Percentiles rank a stretch among this genome's conserved stretches.
Evolutionary conservation across 164 flowering plant genomes (phyloP).

Genomic region (Pachysandra terminalis): DNA sequence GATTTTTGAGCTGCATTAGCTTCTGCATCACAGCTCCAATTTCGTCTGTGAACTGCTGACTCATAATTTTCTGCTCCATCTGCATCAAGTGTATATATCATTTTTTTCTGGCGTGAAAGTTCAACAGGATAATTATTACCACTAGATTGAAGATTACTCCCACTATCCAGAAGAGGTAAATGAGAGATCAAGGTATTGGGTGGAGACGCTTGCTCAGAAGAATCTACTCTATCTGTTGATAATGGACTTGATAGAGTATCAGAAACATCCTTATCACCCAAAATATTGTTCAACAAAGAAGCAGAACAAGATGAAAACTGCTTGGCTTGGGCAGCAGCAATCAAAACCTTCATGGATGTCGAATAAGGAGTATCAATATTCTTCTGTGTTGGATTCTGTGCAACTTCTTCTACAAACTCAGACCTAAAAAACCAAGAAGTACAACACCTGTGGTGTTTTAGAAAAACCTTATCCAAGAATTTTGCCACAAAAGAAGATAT

Average conservation of each 20-base stretch:
- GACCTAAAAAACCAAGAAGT: constrained; percentile 28
- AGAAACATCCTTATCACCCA: constrained; percentile 30
- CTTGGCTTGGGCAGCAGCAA: constrained; percentile 24
- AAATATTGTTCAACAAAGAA: constrained; percentile 22
- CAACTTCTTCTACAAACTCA: constrained; percentile 30
- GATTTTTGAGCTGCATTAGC: constrained; percentile 44
- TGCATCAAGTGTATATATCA: constrained; percentile 16
- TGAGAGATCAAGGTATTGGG: constrained; percentile 26
- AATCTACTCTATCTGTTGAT: constrained; percentile 28
- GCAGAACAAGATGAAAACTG: constrained; percentile 24
- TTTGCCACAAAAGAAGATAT: not conserved
- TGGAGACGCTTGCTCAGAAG: constrained; percentile 32
- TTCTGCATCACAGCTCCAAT: constrained; percentile 33
- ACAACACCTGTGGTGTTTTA: not conserved
- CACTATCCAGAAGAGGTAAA: constrained; percentile 33
- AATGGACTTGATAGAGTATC: constrained; percentile 30
- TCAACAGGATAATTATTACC: constrained; percentile 38
- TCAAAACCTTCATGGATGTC: constrained; percentile 26
- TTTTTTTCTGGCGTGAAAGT: constrained; percentile 22
- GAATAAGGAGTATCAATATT: constrained; percentile 14
- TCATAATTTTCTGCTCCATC: constrained; percentile 32
- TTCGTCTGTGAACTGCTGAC: constrained; percentile 20
- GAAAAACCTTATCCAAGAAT: not conserved
- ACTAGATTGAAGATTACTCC: constrained; percentile 25
- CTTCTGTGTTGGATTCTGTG: too few relatives aligned